These are phyloP conservation scores for Talaromyces islandicus DNA, from an alignment of 2,329 filamentous ascomycete genomes.

Conservation along the genomic window DNA sequence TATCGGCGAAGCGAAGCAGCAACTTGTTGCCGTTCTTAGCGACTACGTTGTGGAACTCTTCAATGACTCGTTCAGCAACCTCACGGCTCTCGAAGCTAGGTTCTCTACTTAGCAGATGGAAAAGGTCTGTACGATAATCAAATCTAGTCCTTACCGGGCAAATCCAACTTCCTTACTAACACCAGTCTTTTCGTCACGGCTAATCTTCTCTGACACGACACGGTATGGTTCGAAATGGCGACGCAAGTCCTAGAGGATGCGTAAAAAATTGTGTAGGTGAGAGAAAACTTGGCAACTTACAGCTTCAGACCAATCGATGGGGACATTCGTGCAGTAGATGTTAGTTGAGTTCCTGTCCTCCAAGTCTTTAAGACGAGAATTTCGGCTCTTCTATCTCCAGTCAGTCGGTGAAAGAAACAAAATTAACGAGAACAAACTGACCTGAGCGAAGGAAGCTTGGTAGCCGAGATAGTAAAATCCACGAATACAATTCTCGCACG, in stretches of 20 bases:
- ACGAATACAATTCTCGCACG: conserved; percentile 93
- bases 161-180: conserved; percentile 97
- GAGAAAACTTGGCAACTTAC: conserved; percentile 44
- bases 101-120: conserved; percentile 10
- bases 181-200: conserved; percentile 76
- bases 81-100: conserved; percentile 81
- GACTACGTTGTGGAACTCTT: conserved; percentile 74
- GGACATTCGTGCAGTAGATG: conserved; percentile 95
- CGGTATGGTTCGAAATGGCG: conserved; percentile 47
- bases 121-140: conserved; percentile 4
- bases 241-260: conserved; percentile 62
- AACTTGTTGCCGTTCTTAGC: conserved; percentile 76
- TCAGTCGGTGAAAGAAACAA: background rate
- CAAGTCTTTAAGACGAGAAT: conserved; percentile 94
- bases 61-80: conserved; percentile 83
- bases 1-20: conserved; percentile 96
- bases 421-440: conserved; percentile 39
- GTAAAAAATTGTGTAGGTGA: background rate
- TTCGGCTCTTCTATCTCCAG: conserved; percentile 76
- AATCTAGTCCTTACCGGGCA: conserved; percentile 61
- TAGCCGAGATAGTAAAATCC: conserved; percentile 93
- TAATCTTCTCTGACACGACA: conserved; percentile 90
- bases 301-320: conserved; percentile 84
- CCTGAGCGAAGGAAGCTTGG: conserved; percentile 93
- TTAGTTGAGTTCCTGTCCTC: conserved; percentile 88